phyloP scores from a whole-genome alignment of 2,329 filamentous ascomycete genomes.

The Xylaria multiplex region DNA sequence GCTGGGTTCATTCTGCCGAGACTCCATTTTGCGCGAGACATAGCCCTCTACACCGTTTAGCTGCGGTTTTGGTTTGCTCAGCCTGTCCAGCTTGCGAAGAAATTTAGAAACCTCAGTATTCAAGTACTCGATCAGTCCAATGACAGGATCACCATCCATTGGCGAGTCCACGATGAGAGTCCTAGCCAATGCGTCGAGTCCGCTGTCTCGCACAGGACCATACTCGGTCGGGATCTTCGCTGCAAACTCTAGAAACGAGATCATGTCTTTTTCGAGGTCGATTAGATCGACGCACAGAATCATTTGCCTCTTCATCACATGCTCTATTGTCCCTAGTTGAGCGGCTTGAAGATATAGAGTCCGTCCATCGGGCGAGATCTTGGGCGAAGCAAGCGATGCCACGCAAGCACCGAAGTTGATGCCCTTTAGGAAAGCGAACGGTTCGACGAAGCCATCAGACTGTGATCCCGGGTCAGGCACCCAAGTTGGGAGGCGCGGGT shows the following conservation, averaged over 20 bases:
- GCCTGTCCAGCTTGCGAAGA: neutral
- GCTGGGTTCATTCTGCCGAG: neutral
- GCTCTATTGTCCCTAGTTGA: conserved; percentile 6
- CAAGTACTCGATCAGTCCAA: neutral
- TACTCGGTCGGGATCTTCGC: conserved; percentile 6
- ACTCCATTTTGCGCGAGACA: neutral
- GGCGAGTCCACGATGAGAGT: conserved; percentile 1
- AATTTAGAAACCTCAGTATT: neutral
- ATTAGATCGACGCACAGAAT: neutral
- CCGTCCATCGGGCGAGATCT: conserved; percentile 23
- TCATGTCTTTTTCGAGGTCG: neutral
- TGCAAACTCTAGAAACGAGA: neutral
- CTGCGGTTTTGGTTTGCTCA: conserved; percentile 11
- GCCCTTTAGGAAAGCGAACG: conserved; percentile 2
- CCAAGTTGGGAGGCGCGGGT: conserved; percentile 15
- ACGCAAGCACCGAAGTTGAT: conserved; percentile 20
- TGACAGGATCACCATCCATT: neutral
- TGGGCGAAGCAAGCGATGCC: conserved; percentile 3
- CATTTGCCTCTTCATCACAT: neutral
- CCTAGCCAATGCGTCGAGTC: neutral
- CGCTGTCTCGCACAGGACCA: neutral
- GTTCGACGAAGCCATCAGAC: neutral
- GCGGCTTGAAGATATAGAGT: conserved; percentile 16
- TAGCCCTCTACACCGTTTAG: neutral
- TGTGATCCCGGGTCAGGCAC: neutral